Percentiles rank a stretch among this genome's conserved stretches.
These are phyloP conservation scores for Suhomyces xylopsoci DNA, from an alignment of 805 yeast species.

Conservation along the genomic window DNA sequence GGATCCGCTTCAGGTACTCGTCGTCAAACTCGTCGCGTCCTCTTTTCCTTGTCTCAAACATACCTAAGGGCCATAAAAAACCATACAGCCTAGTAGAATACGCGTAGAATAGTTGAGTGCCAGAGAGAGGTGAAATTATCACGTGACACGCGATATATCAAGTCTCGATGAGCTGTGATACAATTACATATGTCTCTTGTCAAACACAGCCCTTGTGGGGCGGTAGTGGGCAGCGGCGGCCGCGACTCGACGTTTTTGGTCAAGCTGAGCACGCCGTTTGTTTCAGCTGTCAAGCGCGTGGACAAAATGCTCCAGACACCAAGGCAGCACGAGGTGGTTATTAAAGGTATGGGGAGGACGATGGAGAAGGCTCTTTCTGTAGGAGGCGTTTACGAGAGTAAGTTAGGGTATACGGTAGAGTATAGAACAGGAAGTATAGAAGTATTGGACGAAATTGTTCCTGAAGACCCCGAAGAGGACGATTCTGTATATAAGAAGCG, in stretches of 20 bases:
- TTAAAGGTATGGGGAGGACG: constrained; percentile 73
- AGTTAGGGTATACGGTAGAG: constrained; percentile 52
- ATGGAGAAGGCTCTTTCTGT: constrained; percentile 61
- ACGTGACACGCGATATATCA: not conserved
- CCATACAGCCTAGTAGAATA: not conserved
- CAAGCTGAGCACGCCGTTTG: constrained; percentile 65
- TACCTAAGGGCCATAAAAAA: too few species aligned
- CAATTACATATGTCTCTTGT: constrained; percentile 22
- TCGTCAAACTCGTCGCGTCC: constrained; percentile 10
- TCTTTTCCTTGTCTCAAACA: constrained; percentile 11
- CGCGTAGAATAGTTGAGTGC: not conserved
- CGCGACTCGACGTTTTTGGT: constrained; percentile 51
- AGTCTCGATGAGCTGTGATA: not conserved
- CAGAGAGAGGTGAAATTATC: not conserved
- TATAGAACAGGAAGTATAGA: constrained; percentile 60
- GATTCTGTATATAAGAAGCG: constrained; percentile 39
- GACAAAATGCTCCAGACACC: constrained; percentile 47
- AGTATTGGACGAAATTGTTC: constrained; percentile 66
- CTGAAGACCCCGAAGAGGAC: constrained; percentile 17
- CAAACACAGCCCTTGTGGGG: constrained; percentile 54
- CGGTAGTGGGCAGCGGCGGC: constrained; percentile 40
- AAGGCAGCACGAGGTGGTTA: constrained; percentile 42
- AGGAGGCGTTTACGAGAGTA: constrained; percentile 56
- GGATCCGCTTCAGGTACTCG: constrained; percentile 17
- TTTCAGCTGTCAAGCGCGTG: constrained; percentile 68